Base-by-base conservation (phyloP, 768 basidiomycete species). In the Sporobolomyces phaffii region DNA sequence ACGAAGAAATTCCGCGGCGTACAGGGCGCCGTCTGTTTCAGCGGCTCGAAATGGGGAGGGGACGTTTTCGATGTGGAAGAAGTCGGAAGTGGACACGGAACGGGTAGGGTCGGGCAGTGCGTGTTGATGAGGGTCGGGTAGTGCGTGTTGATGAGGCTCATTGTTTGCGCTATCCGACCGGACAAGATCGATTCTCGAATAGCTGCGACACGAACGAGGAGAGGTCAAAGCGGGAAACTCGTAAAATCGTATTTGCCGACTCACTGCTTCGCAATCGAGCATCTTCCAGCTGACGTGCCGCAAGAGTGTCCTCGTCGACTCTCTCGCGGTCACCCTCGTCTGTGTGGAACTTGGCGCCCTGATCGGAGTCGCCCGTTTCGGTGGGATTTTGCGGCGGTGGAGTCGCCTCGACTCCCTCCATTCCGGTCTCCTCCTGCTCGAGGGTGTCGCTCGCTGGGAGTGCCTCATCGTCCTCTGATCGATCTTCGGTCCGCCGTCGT, bases 101-200 rank as follows among this genome's bases (percentile, higher is more conserved):
- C 76, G 76, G 90, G 82, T 15, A 92, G 89, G 17, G 38, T 24
- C 11, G 91, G 91, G 73, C 90, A 96, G 72, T 91, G 82, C 29
- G 78, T 77, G 68, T 89, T 82, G n/a, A 43, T 13, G 22, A 87
- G 79, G 3, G 78, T 80, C 18, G 91, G 91, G 73, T 90, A 96
- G 72, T 91, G 82, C 29, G 79, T 77, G 68, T 89, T 82, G 44
- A 94, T 80, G 22, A 87, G 79, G 3, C 78, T 80, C 18, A 82
- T 85, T 4, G 91, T 90, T 31, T 86, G 83, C 60, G 85, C 83
- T 41, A 93, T 83, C n/a, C 81, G 82, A 18, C 92, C 92, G 1
- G 82, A 83, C 13, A 93, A 83, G 29, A 94, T 86, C 70, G 82
- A 79, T 45, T 77, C 79, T 60, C 85, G 82, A 52, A 93, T 87